Percentiles rank a stretch among this genome's conserved stretches.
Evolutionary conservation across 2,329 filamentous ascomycete genomes (phyloP).

Genomic region (Cladorrhinum sp.): DNA sequence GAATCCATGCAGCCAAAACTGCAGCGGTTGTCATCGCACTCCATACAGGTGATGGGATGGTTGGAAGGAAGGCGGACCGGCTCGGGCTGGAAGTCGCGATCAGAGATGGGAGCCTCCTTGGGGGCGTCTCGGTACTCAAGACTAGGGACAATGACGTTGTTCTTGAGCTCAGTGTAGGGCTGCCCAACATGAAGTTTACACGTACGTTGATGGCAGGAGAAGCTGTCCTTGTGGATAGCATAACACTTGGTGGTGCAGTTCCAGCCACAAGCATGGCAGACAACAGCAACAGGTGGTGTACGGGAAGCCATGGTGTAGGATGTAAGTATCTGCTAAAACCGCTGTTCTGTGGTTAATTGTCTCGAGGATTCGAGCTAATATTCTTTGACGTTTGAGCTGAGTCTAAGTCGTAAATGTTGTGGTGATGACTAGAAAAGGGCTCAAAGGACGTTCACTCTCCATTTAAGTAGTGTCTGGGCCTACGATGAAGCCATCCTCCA

Average conservation of each 20-base stretch:
- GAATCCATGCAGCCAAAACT: neutral
- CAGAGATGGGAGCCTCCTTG: neutral
- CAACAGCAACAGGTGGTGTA: neutral
- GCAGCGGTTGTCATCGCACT: neutral
- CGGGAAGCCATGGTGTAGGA: neutral
- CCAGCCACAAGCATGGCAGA: neutral
- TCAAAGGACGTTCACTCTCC: neutral
- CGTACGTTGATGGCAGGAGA: neutral
- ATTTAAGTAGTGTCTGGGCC: neutral
- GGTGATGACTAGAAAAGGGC: neutral
- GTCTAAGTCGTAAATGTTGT: neutral
- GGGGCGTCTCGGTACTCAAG: neutral
- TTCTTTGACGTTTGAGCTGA: neutral
- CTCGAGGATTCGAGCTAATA: too few species aligned
- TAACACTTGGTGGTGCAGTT: neutral
- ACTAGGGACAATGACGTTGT: neutral
- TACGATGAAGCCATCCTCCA: neutral
- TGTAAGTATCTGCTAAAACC: neutral
- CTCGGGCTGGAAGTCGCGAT: neutral
- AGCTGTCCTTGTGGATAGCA: constrained; percentile 1
- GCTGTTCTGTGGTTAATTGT: neutral
- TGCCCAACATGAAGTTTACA: neutral
- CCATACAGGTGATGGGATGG: neutral
- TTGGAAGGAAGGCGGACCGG: neutral
- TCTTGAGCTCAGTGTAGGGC: neutral